These are phyloP conservation scores for Spongospora subterranea DNA, from an alignment of 208 protist species.

Conservation along the genomic window DNA sequence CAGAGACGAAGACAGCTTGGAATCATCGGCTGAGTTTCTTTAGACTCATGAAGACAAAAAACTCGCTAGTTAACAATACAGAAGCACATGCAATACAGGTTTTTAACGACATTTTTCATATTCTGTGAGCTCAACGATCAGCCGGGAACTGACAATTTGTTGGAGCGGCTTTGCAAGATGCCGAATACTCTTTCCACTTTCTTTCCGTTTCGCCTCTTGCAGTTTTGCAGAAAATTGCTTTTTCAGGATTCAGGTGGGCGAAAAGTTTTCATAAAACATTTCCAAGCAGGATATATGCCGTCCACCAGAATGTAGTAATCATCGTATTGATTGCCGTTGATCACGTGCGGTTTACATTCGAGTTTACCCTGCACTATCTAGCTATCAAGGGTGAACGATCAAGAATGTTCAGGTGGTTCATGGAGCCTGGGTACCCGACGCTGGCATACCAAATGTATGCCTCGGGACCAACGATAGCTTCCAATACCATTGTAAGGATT, in stretches of 20 bases:
- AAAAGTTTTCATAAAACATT: not conserved
- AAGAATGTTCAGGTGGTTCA: conserved; percentile 16
- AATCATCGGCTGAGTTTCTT: not conserved
- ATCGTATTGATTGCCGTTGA: not conserved
- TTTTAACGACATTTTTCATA: not conserved
- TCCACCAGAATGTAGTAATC: not conserved
- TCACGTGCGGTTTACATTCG: not conserved
- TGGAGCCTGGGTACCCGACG: not conserved
- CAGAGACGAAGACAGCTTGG: not conserved
- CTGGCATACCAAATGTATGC: not conserved
- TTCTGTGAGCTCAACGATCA: not conserved
- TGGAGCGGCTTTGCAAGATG: not conserved
- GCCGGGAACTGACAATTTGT: not conserved
- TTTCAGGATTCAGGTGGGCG: not conserved
- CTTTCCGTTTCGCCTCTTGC: not conserved
- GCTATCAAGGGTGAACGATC: not conserved
- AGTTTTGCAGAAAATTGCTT: not conserved
- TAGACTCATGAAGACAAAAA: not conserved
- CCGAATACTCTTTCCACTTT: not conserved
- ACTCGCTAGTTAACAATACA: not conserved
- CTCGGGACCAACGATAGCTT: not conserved
- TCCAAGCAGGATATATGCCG: not conserved
- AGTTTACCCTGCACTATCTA: not conserved
- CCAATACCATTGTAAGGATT: not conserved
- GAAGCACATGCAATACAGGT: not conserved